Base-by-base conservation (phyloP, 164 flowering plant species). In the Dillenia turbinata region DNA sequence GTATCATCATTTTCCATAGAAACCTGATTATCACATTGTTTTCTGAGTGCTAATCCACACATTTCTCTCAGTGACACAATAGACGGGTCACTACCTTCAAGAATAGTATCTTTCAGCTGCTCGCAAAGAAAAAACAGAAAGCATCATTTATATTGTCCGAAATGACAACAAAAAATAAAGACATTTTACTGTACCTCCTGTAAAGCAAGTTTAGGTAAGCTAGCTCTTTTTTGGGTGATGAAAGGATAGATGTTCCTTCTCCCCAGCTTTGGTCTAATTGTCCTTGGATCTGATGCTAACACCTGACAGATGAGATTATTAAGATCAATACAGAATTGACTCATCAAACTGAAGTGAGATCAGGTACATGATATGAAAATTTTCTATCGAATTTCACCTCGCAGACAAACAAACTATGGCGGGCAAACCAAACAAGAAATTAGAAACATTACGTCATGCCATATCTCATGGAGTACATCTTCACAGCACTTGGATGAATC, bases 81-180 rank as follows among this genome's bases (percentile, higher is more conserved):
- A 63, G 56, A 26, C 26, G 78, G 71, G 58, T 74, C 75, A 24
- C 60, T 62, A 12, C 77, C 86, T 47, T 74, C 74, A 59, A 76
- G 60, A 56, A 81, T 71, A 59, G 68, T 22, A 66, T 77, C 79
- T 74, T 84, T 80, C 73, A 89, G 70, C 93, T 86, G 83, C 57
- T 64, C 46, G 12, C 49, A 66, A 64, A 56, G 48, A 24, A 9
- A 17, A 54, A 58, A 15, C 9, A 65, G 33, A 54, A 40, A 2
- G 12, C 11, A 73, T 6, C 17, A 47, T 40, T 14, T 46, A 15
- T 17, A 46, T n/a, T 17, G 19, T 12, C 33, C 11, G 3, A 19
- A 66, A 49, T 12, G 43, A 24, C 12, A 11, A 59, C 26, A 48
- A 15, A 53, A 52, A 43, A 50, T 10, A 44, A 12, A 44, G 16